Base-by-base conservation (phyloP, 805 yeast species). In the Metschnikowia corniflorae region DNA sequence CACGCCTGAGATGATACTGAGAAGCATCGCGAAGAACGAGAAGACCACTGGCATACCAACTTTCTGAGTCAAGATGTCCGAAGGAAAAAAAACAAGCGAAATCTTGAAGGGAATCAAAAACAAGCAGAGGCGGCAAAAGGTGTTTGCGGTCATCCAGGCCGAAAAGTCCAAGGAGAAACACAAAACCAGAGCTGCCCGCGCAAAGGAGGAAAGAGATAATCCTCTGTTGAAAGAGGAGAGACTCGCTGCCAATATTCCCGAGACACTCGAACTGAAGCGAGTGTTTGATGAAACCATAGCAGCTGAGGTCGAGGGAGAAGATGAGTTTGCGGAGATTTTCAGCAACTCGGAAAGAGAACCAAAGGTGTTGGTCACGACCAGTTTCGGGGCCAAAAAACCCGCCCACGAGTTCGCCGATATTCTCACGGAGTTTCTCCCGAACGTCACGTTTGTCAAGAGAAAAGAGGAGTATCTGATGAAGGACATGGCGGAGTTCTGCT, bases 361-460 rank as follows among this genome's bases (percentile, higher is more conserved):
- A 30, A 93, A 93, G 60, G 84, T 93, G 30, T 70, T 93, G 38
- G 66, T 93, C 37, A 93, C 98, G 6, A 93, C 98, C 6, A 87
- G 80, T 60, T 86, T 86, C 26, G 72, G 79, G 50, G 96, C 97
- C 12, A 80, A 79, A 51, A 86, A 85, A 55, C 75, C 77, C 26
- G 97, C 96, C 0, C 89, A 87, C 58, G 89, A 84, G 54, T 88
- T 93, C 66, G 89, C 96, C 7, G 93, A 89, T 44, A 72, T 83
- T 38, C 65, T 93, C 47, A 75, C 85, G 65, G 96, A 88, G 46
- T 73, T 89, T 24, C 62, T 93, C 26, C 97, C 97, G 24, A 82
- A 85, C 50, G 77, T 84, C 1, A 81, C 89, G 5, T 93, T 91
- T 57, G 80, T 89, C 42, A 87, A 89, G 61, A 75, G 98, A 40